Base-by-base conservation (phyloP, 2,329 filamentous ascomycete species). In the Colletotrichum horii region DNA sequence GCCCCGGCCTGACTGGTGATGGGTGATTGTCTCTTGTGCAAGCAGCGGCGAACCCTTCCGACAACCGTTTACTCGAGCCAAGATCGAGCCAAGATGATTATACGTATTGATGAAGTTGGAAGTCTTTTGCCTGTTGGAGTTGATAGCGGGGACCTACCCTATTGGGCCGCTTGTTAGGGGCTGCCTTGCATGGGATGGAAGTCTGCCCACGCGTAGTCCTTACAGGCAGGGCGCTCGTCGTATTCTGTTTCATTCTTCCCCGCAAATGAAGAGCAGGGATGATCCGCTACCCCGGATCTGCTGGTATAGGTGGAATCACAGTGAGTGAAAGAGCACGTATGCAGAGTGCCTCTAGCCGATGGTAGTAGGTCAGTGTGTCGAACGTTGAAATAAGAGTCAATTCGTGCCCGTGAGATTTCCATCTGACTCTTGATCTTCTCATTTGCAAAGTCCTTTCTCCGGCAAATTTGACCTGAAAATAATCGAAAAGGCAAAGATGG, bases 321-420 rank as follows among this genome's bases (percentile, higher is more conserved):
- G 58, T 28, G 24, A 6, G 3, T 58, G 55, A 8, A 15, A 3
- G 15, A 6, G 24, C 2, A 16, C 9, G 8, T 1, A 26, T 58
- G 55, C 55, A 58, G 24, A 16, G 22, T 58, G 0, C 3, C 30
- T 58, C 16, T 30, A 19, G 24, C 55, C 55, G 15, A 28, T 26
- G 55, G 19, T 9, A 15, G 26, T 7, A 11, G 24, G 15, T 58
- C 26, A 61, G 19, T 9, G 24, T 32, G 43, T 0, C n/a, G 19
- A 48, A 0, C 43, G n/a, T 48, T 48, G 6, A 0, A 52, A 22
- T 52, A 52, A 22, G 43, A 22, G 43, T 22, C 2, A 22, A 22
- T 52, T 22, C 43, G 0, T 22, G n/a, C 4, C n/a, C 43, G 2
- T 2, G n/a, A 0, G 30, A 0, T 3, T 1, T 6, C 12, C n/a